phyloP scores from a whole-genome alignment of 1,284 basidiomycete genomes.

The Irpex sp. region DNA sequence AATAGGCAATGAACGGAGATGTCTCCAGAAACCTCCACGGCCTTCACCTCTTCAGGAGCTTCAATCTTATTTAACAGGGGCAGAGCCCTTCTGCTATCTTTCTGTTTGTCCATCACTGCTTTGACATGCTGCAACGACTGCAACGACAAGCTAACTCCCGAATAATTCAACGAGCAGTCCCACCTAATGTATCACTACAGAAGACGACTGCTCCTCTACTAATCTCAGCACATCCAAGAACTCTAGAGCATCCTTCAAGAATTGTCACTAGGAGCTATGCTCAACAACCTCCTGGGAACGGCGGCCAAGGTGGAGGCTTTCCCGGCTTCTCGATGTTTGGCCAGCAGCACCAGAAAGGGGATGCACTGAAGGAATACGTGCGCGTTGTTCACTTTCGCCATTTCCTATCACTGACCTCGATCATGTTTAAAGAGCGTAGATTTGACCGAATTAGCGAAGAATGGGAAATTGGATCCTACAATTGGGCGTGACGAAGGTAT shows the following conservation, averaged over 20 bases:
- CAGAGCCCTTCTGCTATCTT: neutral
- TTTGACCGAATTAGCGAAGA: conserved; percentile 77
- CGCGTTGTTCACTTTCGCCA: neutral
- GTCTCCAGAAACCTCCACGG: neutral
- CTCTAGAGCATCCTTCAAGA: neutral
- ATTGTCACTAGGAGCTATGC: conserved; percentile 1
- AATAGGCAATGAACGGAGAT: neutral
- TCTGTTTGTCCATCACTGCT: neutral
- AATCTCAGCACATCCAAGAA: no score
- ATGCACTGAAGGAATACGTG: conserved; percentile 9
- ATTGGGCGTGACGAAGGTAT: conserved; percentile 85
- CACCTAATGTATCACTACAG: neutral
- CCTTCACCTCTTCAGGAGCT: neutral
- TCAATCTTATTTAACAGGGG: neutral
- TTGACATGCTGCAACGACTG: neutral
- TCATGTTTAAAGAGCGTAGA: conserved; percentile 61
- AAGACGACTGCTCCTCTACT: neutral
- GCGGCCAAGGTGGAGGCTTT: neutral
- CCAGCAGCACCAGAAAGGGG: conserved; percentile 7
- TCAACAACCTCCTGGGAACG: conserved; percentile 1
- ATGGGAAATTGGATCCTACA: conserved; percentile 87
- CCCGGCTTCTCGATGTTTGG: conserved; percentile 8
- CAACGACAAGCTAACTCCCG: neutral
- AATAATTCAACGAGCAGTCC: neutral
- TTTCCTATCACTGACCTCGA: neutral